These are phyloP conservation scores for Cyathus striatus DNA, from an alignment of 768 basidiomycete genomes.

Conservation along the genomic window DNA sequence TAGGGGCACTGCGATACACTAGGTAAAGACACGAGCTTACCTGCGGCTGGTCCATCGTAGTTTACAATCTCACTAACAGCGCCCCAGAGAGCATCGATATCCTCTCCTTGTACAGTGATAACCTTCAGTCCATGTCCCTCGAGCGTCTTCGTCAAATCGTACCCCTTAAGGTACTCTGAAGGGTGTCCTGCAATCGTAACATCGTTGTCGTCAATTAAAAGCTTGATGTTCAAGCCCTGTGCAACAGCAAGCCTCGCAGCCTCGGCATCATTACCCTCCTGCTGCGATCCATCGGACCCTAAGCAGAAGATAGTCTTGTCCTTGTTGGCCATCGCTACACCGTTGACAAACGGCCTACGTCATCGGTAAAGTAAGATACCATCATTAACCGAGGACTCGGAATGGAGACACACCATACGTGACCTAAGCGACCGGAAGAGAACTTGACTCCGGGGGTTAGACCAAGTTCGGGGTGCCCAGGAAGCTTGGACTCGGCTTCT, in stretches of 20 bases:
- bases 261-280: constrained; percentile 89
- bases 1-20: neutral
- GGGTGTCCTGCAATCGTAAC: constrained; percentile 93
- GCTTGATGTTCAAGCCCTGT: constrained; percentile 76
- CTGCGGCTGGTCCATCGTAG: constrained; percentile 73
- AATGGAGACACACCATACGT: constrained; percentile 58
- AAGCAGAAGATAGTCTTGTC: constrained; percentile 77
- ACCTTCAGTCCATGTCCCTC: constrained; percentile 82
- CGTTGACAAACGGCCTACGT: constrained; percentile 70
- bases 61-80: constrained; percentile 51
- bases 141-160: constrained; percentile 64
- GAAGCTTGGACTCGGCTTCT: constrained; percentile 80
- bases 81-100: constrained; percentile 73
- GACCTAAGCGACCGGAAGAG: constrained; percentile 88
- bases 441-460: constrained; percentile 92
- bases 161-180: constrained; percentile 80
- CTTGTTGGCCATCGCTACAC: constrained; percentile 74
- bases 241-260: constrained; percentile 86
- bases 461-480: constrained; percentile 86
- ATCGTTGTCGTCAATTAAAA: constrained; percentile 87
- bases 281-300: constrained; percentile 88
- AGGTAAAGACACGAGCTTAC: constrained; percentile 26
- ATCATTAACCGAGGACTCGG: neutral
- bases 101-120: constrained; percentile 68
- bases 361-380: neutral